Base-by-base conservation (phyloP, 495 filamentous ascomycete genomes). In the Penicillium soppii region DNA sequence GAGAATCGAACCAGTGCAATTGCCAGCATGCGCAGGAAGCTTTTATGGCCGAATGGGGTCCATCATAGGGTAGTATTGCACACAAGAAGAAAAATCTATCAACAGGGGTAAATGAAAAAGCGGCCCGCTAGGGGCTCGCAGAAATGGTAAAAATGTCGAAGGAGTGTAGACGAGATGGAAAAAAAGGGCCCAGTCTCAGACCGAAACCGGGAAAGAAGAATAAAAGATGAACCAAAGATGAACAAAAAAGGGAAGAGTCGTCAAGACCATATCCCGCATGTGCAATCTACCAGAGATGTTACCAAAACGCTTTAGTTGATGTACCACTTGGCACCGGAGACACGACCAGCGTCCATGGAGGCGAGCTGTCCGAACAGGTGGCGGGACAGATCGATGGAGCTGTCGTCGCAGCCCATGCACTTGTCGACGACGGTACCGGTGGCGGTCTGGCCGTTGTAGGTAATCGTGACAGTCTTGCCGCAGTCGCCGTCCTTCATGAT, bases 381-480 rank as follows among this genome's bases (percentile, higher is more conserved):
- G 20, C 66, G 65, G 7, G 76, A 78, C 54, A 78, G 62, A 57
- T 81, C 78, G 37, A 81, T 64, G 41, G 69, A 71, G 53, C 35
- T 40, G 45, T 63, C 53, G 47, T 67, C 49, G 61, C 89, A 91
- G 60, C 86, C 85, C 64, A 79, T 79, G 75, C 89, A 92, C 72
- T 88, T 87, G 78, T 92, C 89, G 33, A 81, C 81, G 40, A 90
- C 80, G 10, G 46, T 75, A 30, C 80, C 87, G 4, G 54, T 74
- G 42, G 62, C 59, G 15, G 78, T 78, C 65, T 80, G 81, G 67
- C 84, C 85, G 25, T 68, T 63, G 56, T 73, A 70, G 19, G 52
- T 68, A 71, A 92, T 79, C 32, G 77, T 83, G 65, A 89, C 82
- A 35, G 67, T 79, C 70, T 80, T 79, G 65, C 81, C 84, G 69